A percentile compares a stretch with the other conserved stretches of the same genome.
Conservation (phyloP, 371 early-diverging fungal genomes). For the Coemansia linderi region DNA sequence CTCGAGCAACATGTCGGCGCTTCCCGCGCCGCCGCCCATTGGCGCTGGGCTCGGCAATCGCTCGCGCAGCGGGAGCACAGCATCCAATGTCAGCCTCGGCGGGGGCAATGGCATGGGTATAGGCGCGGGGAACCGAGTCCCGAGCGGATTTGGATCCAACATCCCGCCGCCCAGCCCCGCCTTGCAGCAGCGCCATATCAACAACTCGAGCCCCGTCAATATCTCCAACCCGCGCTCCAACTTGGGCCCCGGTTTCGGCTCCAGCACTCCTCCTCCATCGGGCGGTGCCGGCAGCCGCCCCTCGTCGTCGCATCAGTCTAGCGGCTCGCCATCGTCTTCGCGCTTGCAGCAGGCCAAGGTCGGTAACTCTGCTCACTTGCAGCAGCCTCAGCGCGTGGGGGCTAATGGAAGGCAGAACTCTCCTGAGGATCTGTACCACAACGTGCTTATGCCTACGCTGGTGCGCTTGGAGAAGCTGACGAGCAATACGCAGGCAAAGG, state of each 20-base stretch:
- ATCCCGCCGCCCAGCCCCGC: conserved; percentile 51
- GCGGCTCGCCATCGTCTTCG: conserved; percentile 28
- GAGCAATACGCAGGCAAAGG: conserved; percentile 50
- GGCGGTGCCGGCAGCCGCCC: conserved; percentile 37
- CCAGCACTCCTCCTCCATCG: conserved; percentile 34
- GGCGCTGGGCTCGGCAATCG: conserved; percentile 37
- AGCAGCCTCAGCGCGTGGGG: conserved; percentile 30
- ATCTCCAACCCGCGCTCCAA: conserved; percentile 25
- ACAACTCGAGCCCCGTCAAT: conserved; percentile 43
- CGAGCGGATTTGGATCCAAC: conserved; percentile 35
- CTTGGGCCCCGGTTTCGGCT: conserved; percentile 30
- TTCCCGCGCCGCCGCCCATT: conserved; percentile 48
- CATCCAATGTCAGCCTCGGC: conserved; percentile 37
- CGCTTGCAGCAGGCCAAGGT: conserved; percentile 32
- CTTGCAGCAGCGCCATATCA: conserved; percentile 45
- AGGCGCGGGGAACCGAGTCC: conserved; percentile 25
- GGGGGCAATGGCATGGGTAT: conserved; percentile 18
- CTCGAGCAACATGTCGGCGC: conserved; percentile 38
- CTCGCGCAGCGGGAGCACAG: conserved; percentile 53
- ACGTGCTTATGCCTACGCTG: conserved; percentile 52
- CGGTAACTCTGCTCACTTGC: background rate
- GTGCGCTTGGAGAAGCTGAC: conserved; percentile 48
- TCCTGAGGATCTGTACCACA: conserved; percentile 50
- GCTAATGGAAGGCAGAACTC: conserved; percentile 24
- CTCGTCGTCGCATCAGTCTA: conserved; percentile 45